Evolutionary conservation across 179 eudicot genomes (phyloP).

Genomic region (Beta lomatogona): DNA sequence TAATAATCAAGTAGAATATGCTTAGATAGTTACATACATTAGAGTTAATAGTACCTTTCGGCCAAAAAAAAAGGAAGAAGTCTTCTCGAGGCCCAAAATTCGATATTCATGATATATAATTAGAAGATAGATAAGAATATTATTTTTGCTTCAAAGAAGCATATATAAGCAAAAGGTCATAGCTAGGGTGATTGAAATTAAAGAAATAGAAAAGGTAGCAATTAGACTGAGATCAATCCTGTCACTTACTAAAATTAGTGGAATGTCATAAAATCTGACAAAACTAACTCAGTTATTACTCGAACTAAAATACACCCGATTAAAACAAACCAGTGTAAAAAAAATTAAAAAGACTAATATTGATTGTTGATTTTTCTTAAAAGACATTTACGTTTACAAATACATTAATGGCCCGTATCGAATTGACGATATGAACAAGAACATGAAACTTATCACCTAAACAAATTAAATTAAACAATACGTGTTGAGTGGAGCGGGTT

Average conservation of each 20-base stretch:
- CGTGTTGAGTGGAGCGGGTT: too few species aligned
- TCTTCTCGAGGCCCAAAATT: conserved; percentile 10
- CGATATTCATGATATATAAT: neutral
- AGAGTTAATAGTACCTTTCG: neutral
- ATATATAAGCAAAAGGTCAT: neutral
- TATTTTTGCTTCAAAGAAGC: neutral
- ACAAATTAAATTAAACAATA: too few species aligned
- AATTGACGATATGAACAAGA: too few species aligned
- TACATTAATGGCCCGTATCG: too few species aligned
- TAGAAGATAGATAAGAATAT: neutral
- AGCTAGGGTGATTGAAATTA: neutral
- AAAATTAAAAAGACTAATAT: too few species aligned
- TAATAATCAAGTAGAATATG: conserved; percentile 14
- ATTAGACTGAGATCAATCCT: conserved; percentile 28
- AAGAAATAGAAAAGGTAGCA: conserved; percentile 17
- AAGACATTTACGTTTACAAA: too few species aligned
- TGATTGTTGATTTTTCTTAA: too few species aligned
- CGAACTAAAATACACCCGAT: neutral
- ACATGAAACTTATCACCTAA: too few species aligned
- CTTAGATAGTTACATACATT: conserved; percentile 9
- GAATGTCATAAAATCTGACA: too few species aligned
- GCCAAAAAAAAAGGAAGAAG: neutral
- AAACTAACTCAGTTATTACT: too few species aligned
- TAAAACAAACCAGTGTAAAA: neutral
- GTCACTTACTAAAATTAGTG: conserved; percentile 14